Conservation (phyloP, 2,329 filamentous ascomycete genomes). For the Basipetospora chlamydospora region DNA sequence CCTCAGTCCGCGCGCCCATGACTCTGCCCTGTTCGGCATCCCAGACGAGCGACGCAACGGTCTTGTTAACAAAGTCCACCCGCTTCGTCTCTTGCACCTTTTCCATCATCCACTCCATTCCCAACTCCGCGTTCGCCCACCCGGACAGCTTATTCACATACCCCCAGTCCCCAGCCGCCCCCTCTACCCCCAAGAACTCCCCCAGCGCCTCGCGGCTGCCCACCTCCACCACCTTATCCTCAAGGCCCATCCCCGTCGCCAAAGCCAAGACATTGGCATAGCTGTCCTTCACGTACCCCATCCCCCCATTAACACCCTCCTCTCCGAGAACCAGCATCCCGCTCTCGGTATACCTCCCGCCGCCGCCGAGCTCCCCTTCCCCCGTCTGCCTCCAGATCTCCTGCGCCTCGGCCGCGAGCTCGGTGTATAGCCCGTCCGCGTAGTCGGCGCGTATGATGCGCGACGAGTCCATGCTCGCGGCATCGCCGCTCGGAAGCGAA, state of each 20-base stretch:
- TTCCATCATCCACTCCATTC: conserved; percentile 49
- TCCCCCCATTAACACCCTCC: conserved; percentile 22
- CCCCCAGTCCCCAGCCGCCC: conserved; percentile 46
- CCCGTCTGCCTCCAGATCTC: conserved; percentile 49
- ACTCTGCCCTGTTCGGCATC: conserved; percentile 19
- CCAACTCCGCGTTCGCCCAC: conserved; percentile 65
- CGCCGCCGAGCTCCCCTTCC: conserved; percentile 37
- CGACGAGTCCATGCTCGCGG: conserved; percentile 47
- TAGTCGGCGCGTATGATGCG: conserved; percentile 65
- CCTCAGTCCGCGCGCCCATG: conserved; percentile 38
- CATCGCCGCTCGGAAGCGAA: conserved; percentile 46
- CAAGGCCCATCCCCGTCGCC: conserved; percentile 22
- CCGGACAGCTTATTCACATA: conserved; percentile 63
- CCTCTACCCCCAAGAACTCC: conserved; percentile 29
- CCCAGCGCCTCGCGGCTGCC: conserved; percentile 29
- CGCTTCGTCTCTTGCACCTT: conserved; percentile 39
- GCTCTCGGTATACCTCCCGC: conserved; percentile 54
- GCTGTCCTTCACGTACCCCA: conserved; percentile 45
- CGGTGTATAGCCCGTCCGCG: conserved; percentile 60
- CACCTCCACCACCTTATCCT: conserved; percentile 28
- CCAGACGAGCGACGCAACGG: conserved; percentile 27
- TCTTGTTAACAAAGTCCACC: conserved; percentile 38
- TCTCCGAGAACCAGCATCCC: conserved; percentile 53
- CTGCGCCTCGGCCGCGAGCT: conserved; percentile 58
- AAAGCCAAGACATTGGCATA: conserved; percentile 44